Base-by-base conservation (phyloP, 768 basidiomycete genomes). In the Artomyces pyxidatus region DNA sequence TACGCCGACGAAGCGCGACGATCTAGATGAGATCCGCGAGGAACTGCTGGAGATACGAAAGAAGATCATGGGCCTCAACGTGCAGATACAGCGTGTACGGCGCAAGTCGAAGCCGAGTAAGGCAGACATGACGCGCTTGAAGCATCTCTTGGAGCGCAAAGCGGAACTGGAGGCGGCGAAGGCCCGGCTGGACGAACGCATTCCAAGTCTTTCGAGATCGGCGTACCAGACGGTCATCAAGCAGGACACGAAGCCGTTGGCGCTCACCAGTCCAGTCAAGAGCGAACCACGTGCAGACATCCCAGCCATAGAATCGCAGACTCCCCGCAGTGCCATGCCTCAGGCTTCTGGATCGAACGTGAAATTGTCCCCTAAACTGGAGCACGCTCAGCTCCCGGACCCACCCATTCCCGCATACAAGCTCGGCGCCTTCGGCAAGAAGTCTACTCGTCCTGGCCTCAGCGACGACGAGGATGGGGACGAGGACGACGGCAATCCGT, bases 281-380 rank as follows among this genome's bases (percentile, higher is more conserved):
- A n/a, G 16, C 40, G 16, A 27, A 27, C 8, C 25, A 9, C 11
- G 26, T 3, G 22, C 16, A 12, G 26, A 21, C n/a, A 42, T 22
- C 29, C 22, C 12, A 17, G n/a, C n/a, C n/a, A n/a, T n/a, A n/a
- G n/a, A n/a, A n/a, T n/a, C n/a, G n/a, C 17, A 19, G 19, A 23
- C 50, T 32, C 32, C 29, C 35, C 3, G 39, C 21, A 37, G 12
- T 14, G 17, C 21, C 21, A 45, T 25, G 2, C 47, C 54, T 19
- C 21, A 53, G 26, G 59, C 60, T 12, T 61, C 60, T 8, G 57
- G 60, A 12, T 62, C 57, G 22, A 54, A 53, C 21, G 52, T 52
- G 9, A 37, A 42, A 6, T 47, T 59, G 10, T 19, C 53, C 3
- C 37, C 42, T 8, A n/a, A 22, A 6, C 19, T 10, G 5, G 8